Base-by-base conservation (phyloP, 202 grass and related monocot species). In the Musa balbisiana region DNA sequence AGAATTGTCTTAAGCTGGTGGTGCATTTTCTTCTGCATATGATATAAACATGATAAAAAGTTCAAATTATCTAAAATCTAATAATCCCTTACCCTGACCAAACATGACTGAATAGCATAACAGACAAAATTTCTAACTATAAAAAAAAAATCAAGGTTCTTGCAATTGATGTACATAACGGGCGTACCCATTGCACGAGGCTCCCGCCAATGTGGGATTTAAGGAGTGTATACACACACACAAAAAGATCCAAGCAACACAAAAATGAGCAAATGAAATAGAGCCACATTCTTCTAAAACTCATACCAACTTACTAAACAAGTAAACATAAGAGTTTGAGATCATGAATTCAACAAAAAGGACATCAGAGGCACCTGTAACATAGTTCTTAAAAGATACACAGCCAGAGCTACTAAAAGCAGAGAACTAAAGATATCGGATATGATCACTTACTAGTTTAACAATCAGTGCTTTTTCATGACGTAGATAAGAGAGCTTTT, bases 11-110 rank as follows among this genome's bases (percentile, higher is more conserved):
- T 86, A 0, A 98, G 85, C 0, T 94, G 94, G 49, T 43, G 91
- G 58, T 98, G 91, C 49, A 79, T 98, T 88, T 87, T 98, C 72
- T 98, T 98, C 93, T 97, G 76, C 25, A 87, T 79, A 43, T 59
- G 53, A 16, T 2, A 59, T 77, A 67, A 58, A 65, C 19, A 29
- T n/a, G 11, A 27, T 8, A 79, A 15, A 52, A 13, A 10, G 17
- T 21, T 33, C 3, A 9, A 51, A 20, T 70, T 11, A 69, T 50
- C 67, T 70, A 16, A 33, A 9, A 69, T 49, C 26, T 70, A 19
- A 70, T 70, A 9, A 51, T 51, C 21, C 12, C 25, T 70, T 51
- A n/a, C 20, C 17, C 17, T 70, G 14, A 49, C 23, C 19, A 51
- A 51, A 49, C 43, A 70, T 43, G 15, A 51, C 2, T 19, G 51